Percentiles rank a stretch among this genome's conserved stretches.
These are phyloP conservation scores for Chaetoscypha palmicola DNA, from an alignment of 2,329 filamentous ascomycete species.

Conservation along the genomic window DNA sequence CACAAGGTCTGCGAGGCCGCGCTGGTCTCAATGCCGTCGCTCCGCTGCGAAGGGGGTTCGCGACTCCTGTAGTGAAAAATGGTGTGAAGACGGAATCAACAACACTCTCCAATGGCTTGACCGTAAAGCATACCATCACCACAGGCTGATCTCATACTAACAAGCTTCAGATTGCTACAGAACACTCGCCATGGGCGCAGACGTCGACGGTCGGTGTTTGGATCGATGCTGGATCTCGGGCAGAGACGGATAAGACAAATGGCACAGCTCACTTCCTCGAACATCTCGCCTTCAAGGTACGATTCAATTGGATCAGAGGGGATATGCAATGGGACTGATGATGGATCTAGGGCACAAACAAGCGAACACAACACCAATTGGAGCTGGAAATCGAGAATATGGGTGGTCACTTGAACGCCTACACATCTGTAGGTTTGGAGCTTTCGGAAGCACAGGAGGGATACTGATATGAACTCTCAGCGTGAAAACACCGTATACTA, in stretches of 20 bases:
- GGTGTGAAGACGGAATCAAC: conserved; percentile 89
- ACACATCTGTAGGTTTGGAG: conserved; percentile 77
- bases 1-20: conserved; percentile 82
- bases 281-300: conserved; percentile 99
- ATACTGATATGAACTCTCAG: conserved; percentile 39
- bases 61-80: conserved; percentile 64
- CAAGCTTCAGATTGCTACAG: conserved; percentile 74
- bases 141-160: conserved; percentile 26
- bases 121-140: conserved; percentile 46
- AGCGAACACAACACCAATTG: conserved; percentile 91
- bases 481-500: conserved; percentile 99
- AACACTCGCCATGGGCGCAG: conserved; percentile 97
- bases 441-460: conserved; percentile 7
- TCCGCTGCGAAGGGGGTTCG: conserved; percentile 78
- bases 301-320: conserved; percentile 15
- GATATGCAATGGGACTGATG: conserved; percentile 19
- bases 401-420: conserved; percentile 98
- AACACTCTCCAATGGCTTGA: conserved; percentile 95
- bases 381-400: conserved; percentile 99
- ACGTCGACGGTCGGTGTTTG: conserved; percentile 97
- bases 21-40: conserved; percentile 72
- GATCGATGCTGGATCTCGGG: conserved; percentile 97
- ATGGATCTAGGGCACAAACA: conserved; percentile 69
- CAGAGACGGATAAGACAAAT: conserved; percentile 97
- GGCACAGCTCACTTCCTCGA: conserved; percentile 99